phyloP scores from a whole-genome alignment of 2,329 filamentous ascomycete species.

The Apiospora pterosperma region DNA sequence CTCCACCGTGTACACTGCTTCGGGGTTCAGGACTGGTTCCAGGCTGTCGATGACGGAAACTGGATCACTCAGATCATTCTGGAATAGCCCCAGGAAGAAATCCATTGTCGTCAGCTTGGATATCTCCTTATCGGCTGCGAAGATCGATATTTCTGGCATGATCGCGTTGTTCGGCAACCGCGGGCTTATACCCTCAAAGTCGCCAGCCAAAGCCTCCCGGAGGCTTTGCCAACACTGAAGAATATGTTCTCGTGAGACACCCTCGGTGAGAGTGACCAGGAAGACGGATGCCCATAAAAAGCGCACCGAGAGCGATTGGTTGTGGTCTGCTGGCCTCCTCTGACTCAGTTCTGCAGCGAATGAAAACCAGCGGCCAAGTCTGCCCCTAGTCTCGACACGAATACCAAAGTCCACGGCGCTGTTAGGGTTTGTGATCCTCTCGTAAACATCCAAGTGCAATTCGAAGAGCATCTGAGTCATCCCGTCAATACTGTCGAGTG shows the following conservation, averaged over 20 bases:
- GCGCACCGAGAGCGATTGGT: constrained; percentile 43
- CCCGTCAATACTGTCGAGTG: constrained; percentile 33
- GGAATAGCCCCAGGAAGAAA: constrained; percentile 89
- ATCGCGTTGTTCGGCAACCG: constrained; percentile 78
- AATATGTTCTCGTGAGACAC: constrained; percentile 53
- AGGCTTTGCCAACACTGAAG: constrained; percentile 57
- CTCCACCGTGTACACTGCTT: constrained; percentile 44
- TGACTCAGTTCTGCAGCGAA: constrained; percentile 44
- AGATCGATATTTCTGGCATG: constrained; percentile 81
- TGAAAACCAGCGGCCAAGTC: constrained; percentile 50
- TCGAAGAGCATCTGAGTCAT: constrained; percentile 59
- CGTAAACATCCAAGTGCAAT: constrained; percentile 58
- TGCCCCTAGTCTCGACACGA: constrained; percentile 45
- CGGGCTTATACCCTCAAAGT: constrained; percentile 40
- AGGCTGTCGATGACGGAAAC: constrained; percentile 84
- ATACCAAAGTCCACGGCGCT: constrained; percentile 49
- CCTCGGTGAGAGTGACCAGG: constrained; percentile 48
- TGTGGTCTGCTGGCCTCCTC: constrained; percentile 27
- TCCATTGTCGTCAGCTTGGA: constrained; percentile 93
- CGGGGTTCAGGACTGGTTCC: constrained; percentile 83
- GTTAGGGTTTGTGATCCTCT: constrained; percentile 54
- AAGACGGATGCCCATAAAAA: constrained; percentile 58
- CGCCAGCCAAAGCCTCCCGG: constrained; percentile 45
- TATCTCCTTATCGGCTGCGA: constrained; percentile 85
- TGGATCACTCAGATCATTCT: constrained; percentile 76